A percentile compares a stretch with the other conserved stretches of the same genome.
phyloP scores from a whole-genome alignment of 202 grass and related monocot genomes.

The Setaria viridis region DNA sequence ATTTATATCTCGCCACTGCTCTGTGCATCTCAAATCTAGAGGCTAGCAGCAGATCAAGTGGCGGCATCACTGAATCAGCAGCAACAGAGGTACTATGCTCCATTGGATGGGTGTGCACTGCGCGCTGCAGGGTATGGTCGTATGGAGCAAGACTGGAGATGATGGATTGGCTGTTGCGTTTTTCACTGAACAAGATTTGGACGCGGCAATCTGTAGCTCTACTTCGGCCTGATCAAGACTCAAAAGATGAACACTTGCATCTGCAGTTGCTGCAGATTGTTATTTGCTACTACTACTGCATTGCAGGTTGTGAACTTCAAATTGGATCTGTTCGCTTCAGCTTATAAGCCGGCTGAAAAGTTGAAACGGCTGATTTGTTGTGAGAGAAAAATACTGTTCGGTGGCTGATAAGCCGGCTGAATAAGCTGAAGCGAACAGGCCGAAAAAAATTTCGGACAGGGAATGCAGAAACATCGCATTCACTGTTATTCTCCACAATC shows the following conservation, averaged over 20 bases:
- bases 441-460: not conserved
- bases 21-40: not conserved
- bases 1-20: not conserved
- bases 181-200: not conserved
- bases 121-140: not conserved
- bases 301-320: not conserved
- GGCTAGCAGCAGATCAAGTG: not conserved
- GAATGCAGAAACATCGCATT: not conserved
- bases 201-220: not conserved
- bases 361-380: too few relatives aligned
- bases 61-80: not conserved
- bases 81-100: not conserved
- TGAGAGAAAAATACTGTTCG: too few relatives aligned
- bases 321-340: too few relatives aligned
- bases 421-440: too few relatives aligned
- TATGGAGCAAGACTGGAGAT: not conserved
- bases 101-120: not conserved
- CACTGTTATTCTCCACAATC: not conserved
- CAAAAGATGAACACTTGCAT: not conserved
- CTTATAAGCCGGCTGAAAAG: too few relatives aligned
- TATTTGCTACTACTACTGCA: not conserved
- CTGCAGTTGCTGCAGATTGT: not conserved
- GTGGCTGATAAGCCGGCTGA: too few relatives aligned
- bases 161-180: not conserved
- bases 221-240: not conserved